These are phyloP conservation scores for Penicillium taxi DNA, from an alignment of 495 filamentous ascomycete species.

Conservation along the genomic window DNA sequence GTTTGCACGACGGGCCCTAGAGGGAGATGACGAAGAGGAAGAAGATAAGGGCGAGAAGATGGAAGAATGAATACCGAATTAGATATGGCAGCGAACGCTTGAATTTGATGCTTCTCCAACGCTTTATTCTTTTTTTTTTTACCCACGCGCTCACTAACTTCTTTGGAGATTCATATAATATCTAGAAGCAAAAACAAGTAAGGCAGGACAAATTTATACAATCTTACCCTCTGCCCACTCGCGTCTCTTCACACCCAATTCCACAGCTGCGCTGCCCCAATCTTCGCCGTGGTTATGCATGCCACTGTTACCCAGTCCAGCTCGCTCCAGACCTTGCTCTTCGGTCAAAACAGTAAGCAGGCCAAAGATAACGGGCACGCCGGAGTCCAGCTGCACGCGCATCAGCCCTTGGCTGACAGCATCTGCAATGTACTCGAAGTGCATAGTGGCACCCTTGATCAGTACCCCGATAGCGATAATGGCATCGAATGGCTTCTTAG, in stretches of 20 bases:
- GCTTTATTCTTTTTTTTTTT: slow-evolving; percentile 1
- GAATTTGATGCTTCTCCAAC: slow-evolving; percentile 13
- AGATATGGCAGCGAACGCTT: slow-evolving; percentile 13
- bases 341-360: slow-evolving; percentile 83
- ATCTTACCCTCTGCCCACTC: slow-evolving; percentile 43
- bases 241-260: slow-evolving; percentile 38
- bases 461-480: slow-evolving; percentile 92
- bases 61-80: slow-evolving; percentile 54
- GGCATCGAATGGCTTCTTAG: slow-evolving; percentile 69
- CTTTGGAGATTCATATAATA: too few relatives aligned
- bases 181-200: too few relatives aligned
- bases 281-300: slow-evolving; percentile 82
- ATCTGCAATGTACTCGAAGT: slow-evolving; percentile 97
- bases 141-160: too few relatives aligned
- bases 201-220: slow-evolving; percentile 16
- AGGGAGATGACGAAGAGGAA: slow-evolving; percentile 66
- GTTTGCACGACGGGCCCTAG: slow-evolving; percentile 63
- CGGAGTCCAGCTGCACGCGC: slow-evolving; percentile 82
- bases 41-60: slow-evolving; percentile 63
- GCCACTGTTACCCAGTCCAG: slow-evolving; percentile 55
- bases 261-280: slow-evolving; percentile 63
- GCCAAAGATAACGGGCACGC: slow-evolving; percentile 86
- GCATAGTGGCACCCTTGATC: slow-evolving; percentile 97
- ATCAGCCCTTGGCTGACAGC: slow-evolving; percentile 85
- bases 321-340: slow-evolving; percentile 76